phyloP scores from a whole-genome alignment of 257 asterid genomes.

The Ballota nigra region DNA sequence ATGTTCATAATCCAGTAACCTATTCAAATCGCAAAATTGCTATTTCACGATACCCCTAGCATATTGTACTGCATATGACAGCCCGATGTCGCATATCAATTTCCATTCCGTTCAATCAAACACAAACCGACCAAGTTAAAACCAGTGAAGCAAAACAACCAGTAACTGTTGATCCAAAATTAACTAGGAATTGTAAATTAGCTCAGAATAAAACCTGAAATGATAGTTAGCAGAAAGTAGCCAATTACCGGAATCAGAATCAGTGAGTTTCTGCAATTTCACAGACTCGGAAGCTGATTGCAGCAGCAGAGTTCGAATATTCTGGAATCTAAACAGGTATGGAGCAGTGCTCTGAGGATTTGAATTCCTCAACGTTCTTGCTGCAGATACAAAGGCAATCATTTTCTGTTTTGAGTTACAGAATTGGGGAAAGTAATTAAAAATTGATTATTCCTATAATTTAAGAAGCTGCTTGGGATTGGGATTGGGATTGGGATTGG shows the following conservation, averaged over 20 bases:
- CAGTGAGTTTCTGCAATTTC: slow-evolving; percentile 56
- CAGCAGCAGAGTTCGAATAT: slow-evolving; percentile 55
- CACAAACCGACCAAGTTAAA: background rate
- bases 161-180: background rate
- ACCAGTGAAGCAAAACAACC: background rate
- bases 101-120: background rate
- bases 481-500: background rate
- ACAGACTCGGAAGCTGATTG: slow-evolving; percentile 71
- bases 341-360: slow-evolving; percentile 22
- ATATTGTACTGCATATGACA: background rate
- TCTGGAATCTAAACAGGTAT: slow-evolving; percentile 41
- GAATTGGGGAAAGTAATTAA: background rate
- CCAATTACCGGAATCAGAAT: slow-evolving; percentile 63
- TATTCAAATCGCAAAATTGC: background rate
- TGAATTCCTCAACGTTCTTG: slow-evolving; percentile 45
- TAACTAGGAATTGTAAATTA: background rate
- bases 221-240: background rate
- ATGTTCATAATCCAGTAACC: background rate
- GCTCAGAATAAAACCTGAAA: background rate
- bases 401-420: background rate
- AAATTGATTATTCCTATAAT: background rate
- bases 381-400: slow-evolving; percentile 33
- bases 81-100: background rate
- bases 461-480: background rate
- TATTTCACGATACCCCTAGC: background rate